Percentiles rank a stretch among this genome's conserved stretches.
These are phyloP conservation scores for Austroboletus festivus DNA, from an alignment of 768 basidiomycete genomes.

Conservation along the genomic window DNA sequence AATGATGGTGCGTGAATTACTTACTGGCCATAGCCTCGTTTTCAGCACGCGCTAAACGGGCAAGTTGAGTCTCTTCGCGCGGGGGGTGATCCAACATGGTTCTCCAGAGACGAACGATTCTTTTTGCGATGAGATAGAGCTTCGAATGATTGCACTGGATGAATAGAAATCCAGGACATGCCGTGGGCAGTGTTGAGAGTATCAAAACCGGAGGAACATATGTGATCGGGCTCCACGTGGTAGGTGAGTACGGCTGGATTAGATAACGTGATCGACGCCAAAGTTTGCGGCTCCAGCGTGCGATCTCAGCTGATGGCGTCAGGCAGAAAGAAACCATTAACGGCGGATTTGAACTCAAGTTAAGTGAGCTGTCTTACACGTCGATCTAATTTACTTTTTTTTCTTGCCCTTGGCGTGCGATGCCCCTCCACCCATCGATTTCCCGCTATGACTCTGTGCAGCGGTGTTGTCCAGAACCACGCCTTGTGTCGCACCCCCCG, in stretches of 20 bases:
- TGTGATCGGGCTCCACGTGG: conserved; percentile 17
- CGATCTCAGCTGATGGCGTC: conserved; percentile 17
- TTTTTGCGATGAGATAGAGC: conserved; percentile 2
- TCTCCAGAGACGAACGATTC: not conserved
- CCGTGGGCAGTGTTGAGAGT: not conserved
- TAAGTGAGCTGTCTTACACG: conserved; percentile 19
- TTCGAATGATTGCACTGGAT: not conserved
- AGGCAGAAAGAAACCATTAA: conserved; percentile 24
- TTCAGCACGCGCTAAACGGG: conserved; percentile 25
- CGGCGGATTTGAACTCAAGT: conserved; percentile 13
- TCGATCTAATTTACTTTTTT: conserved; percentile 50
- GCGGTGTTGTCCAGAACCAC: conserved; percentile 29
- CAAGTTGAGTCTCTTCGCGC: conserved; percentile 11
- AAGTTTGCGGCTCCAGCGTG: conserved; percentile 21
- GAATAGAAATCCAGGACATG: not conserved
- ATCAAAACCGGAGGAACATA: not conserved
- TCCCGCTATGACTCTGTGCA: conserved; percentile 32
- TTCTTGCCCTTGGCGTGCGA: conserved; percentile 58
- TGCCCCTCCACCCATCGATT: conserved; percentile 35
- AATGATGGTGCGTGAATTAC: conserved; percentile 22
- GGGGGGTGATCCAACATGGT: conserved; percentile 1
- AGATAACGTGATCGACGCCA: conserved; percentile 24
- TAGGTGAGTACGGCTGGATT: conserved; percentile 26
- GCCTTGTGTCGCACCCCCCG: conserved; percentile 67
- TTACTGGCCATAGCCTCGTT: conserved; percentile 29